These are phyloP conservation scores for Hypoxylon fragiforme DNA, from an alignment of 495 filamentous ascomycete genomes.

Conservation along the genomic window DNA sequence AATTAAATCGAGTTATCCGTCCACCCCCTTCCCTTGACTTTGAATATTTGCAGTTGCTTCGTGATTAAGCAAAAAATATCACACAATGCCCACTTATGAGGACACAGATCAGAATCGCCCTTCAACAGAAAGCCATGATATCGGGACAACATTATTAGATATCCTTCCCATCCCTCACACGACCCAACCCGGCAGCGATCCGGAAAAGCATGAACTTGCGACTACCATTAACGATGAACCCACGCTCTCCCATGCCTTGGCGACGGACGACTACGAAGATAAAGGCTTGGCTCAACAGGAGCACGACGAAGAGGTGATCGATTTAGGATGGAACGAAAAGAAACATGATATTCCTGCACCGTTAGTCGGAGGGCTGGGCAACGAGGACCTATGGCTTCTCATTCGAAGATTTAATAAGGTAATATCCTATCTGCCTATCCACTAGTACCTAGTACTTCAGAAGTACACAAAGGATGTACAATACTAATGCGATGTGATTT, in stretches of 20 bases:
- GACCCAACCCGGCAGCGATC: constrained; percentile 34
- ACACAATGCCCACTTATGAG: constrained; percentile 11
- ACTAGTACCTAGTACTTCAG: neutral
- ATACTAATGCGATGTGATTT: neutral
- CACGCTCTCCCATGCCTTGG: constrained; percentile 44
- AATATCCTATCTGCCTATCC: neutral
- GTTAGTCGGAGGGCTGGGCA: constrained; percentile 72
- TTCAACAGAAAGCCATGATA: neutral
- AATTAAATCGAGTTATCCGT: neutral
- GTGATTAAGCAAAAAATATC: no score
- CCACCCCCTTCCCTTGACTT: no score
- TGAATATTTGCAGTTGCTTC: no score
- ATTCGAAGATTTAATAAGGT: constrained; percentile 85
- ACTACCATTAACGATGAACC: constrained; percentile 38
- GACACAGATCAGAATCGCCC: neutral
- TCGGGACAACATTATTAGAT: constrained; percentile 21
- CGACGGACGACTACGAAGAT: constrained; percentile 37
- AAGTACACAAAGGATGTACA: neutral
- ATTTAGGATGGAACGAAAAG: constrained; percentile 75
- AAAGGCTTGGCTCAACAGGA: constrained; percentile 42
- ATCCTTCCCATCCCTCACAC: constrained; percentile 42
- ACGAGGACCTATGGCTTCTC: constrained; percentile 83
- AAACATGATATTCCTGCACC: constrained; percentile 60
- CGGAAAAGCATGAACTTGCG: constrained; percentile 27
- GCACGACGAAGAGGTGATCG: constrained; percentile 49